phyloP scores from a whole-genome alignment of 2,329 filamentous ascomycete species.

The Aspergillus texensis region DNA sequence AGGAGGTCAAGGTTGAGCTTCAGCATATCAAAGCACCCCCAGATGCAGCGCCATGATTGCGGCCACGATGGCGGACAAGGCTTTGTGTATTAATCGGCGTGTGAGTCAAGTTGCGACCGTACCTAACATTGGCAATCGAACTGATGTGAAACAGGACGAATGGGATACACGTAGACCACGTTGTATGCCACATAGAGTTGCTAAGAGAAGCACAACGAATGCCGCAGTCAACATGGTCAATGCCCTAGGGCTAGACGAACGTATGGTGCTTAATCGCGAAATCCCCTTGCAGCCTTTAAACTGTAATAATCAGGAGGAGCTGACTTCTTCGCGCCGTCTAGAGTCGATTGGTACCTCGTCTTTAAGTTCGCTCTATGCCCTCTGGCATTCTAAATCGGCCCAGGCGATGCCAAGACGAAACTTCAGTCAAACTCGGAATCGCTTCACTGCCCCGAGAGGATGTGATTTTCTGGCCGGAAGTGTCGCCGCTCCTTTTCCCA shows the following conservation, averaged over 20 bases:
- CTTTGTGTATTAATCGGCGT: not conserved
- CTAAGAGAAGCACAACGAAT: no score
- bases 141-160: not conserved
- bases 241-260: no score
- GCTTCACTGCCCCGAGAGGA: no score
- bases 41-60: not conserved
- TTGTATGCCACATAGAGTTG: not conserved
- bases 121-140: not conserved
- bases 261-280: no score
- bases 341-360: not conserved
- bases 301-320: no score
- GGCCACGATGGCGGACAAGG: not conserved
- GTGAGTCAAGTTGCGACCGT: not conserved
- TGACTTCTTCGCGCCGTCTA: no score
- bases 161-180: not conserved
- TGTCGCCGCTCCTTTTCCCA: not conserved
- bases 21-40: not conserved
- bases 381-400: not conserved
- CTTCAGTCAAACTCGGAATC: no score
- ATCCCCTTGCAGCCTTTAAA: no score
- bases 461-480: no score
- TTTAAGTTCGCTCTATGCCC: no score
- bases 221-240: no score
- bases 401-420: not conserved
- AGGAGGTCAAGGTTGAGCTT: conserved; percentile 6